phyloP scores from a whole-genome alignment of 2,329 filamentous ascomycete genomes.

The Fusarium xylarioides region DNA sequence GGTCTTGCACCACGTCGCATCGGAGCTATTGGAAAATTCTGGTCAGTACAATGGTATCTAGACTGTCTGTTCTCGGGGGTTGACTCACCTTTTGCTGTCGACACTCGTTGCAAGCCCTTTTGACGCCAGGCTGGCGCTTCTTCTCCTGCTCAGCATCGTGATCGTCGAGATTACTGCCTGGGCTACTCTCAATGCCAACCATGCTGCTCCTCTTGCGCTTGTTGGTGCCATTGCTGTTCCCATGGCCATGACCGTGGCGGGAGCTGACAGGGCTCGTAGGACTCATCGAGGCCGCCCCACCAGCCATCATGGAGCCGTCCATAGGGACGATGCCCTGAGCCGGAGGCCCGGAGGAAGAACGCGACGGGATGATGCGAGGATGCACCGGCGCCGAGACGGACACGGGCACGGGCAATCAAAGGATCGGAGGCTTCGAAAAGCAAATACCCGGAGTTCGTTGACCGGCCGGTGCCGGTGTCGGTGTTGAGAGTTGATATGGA shows the following conservation, averaged over 20 bases:
- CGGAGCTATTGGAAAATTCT: conserved; percentile 64
- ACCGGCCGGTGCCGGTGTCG: conserved; percentile 44
- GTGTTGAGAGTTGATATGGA: conserved; percentile 40
- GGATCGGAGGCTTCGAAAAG: conserved; percentile 6
- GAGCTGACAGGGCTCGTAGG: conserved; percentile 65
- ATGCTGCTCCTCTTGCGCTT: conserved; percentile 69
- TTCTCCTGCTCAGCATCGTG: conserved; percentile 68
- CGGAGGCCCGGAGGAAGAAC: conserved; percentile 29
- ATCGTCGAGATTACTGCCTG: conserved; percentile 60
- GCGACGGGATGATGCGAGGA: conserved; percentile 8
- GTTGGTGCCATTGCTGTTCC: conserved; percentile 51
- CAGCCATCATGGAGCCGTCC: conserved; percentile 58
- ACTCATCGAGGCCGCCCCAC: conserved; percentile 60
- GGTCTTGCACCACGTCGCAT: conserved; percentile 85
- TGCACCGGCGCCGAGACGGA: conserved; percentile 21
- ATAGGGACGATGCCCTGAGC: conserved; percentile 45
- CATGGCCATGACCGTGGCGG: conserved; percentile 55
- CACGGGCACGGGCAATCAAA: conserved; percentile 23
- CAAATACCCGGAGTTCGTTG: conserved; percentile 20
- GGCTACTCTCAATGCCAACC: conserved; percentile 66
- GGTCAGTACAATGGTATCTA: conserved; percentile 5
- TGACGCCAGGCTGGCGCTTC: conserved; percentile 74
- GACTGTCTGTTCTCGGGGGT: not conserved
- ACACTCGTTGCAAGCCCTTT: conserved; percentile 86
- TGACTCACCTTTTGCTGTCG: conserved; percentile 81